Percentiles rank a stretch among this genome's conserved stretches.
Evolutionary conservation across 1,139 yeast genomes (phyloP).

Genomic region (Geotrichum reessii): DNA sequence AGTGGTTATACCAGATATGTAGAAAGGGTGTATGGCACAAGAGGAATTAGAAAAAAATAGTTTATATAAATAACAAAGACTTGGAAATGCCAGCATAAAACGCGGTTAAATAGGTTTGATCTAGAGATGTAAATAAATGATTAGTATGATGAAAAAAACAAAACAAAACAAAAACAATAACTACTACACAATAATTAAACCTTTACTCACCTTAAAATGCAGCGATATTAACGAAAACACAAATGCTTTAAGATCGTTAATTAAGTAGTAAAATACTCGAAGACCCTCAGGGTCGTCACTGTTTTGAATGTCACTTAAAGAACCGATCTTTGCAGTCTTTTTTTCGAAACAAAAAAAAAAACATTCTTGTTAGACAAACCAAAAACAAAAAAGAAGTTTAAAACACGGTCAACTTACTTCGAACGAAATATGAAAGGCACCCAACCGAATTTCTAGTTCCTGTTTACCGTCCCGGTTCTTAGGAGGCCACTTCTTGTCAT

Average conservation of each 20-base stretch:
- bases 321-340: conserved; percentile 40
- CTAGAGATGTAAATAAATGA: conserved; percentile 6
- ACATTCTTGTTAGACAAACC: conserved; percentile 2
- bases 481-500: conserved; percentile 42
- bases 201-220: conserved; percentile 38
- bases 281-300: conserved; percentile 43
- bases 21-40: no score
- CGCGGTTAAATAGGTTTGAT: conserved; percentile 22
- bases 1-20: background rate
- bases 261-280: conserved; percentile 42
- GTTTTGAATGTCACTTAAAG: conserved; percentile 39
- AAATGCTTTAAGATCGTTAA: conserved; percentile 43
- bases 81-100: no score
- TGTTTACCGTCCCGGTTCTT: conserved; percentile 42
- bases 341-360: no score
- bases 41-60: background rate
- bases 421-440: conserved; percentile 37
- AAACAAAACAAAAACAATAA: background rate
- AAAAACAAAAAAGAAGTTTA: background rate
- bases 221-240: conserved; percentile 42
- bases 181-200: no score
- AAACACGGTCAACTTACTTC: conserved; percentile 26
- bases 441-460: conserved; percentile 41
- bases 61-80: background rate
- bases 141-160: background rate